These are phyloP conservation scores for Coemansia sp. DNA, from an alignment of 192 early-diverging fungal species.

Conservation along the genomic window DNA sequence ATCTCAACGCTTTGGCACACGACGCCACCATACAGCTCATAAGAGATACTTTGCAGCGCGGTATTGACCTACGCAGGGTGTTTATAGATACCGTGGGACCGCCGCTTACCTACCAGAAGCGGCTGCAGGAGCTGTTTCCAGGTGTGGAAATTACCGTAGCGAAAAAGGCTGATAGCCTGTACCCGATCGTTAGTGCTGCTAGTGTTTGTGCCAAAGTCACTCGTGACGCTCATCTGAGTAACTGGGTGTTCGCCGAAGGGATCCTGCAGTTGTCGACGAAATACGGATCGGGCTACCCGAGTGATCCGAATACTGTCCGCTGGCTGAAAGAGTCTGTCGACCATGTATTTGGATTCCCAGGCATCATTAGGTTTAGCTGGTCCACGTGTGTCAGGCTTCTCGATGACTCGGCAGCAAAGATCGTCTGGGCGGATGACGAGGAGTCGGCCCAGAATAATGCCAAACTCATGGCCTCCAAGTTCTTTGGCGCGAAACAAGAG, in stretches of 20 bases:
- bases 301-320: slow-evolving; percentile 83
- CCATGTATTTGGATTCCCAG: slow-evolving; percentile 90
- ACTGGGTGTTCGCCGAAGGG: slow-evolving; percentile 53
- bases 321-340: slow-evolving; percentile 85
- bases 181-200: slow-evolving; percentile 93
- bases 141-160: slow-evolving; percentile 79
- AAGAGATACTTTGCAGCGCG: slow-evolving; percentile 59
- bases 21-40: slow-evolving; percentile 91
- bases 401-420: slow-evolving; percentile 49
- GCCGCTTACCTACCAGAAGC: slow-evolving; percentile 79
- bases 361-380: slow-evolving; percentile 94
- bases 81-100: slow-evolving; percentile 97
- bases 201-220: slow-evolving; percentile 93
- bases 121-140: slow-evolving; percentile 77
- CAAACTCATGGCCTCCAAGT: slow-evolving; percentile 5
- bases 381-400: slow-evolving; percentile 77
- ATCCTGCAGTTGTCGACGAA: slow-evolving; percentile 53
- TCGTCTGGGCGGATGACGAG: slow-evolving; percentile 42
- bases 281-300: slow-evolving; percentile 92
- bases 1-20: slow-evolving; percentile 91
- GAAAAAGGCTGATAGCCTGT: slow-evolving; percentile 93
- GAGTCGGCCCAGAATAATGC: neutral
- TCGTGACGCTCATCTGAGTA: slow-evolving; percentile 41
- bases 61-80: slow-evolving; percentile 71
- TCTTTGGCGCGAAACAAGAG: slow-evolving; percentile 8